Base-by-base conservation (phyloP, 441 rosid genomes). In the Breynia disticha region DNA sequence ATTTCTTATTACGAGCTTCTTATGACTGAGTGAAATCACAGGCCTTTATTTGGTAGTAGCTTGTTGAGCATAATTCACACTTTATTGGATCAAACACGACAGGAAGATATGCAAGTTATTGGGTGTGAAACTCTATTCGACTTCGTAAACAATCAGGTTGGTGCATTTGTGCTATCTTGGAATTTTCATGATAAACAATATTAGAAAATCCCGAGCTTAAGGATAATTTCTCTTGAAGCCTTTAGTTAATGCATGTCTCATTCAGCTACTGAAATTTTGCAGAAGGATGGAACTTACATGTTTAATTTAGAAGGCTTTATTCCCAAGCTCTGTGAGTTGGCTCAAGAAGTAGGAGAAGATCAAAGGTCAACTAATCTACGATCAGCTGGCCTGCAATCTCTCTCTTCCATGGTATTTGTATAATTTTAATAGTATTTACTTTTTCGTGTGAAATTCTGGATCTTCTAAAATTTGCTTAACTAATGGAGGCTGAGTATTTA, bases 121-220 rank as follows among this genome's bases (percentile, higher is more conserved):
- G 95, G 98, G 59, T 87, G 96, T 52, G 75, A 86, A 67, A 75
- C 86, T 67, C 87, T 87, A 54, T 87, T 83, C 60, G 83, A 82
- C 69, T 87, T 87, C 63, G 77, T 82, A 68, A 87, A 78, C 76
- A 87, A 80, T 67, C 98, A 87, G 96, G 95, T 91, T 56, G 53
- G 76, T 63, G 59, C 42, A 18, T 38, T 48, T 16, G 32, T 55
- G 20, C 19, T 38, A 9, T 56, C 62, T 57, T 39, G 45, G 52
- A 46, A 18, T 54, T 39, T 9, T 1, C 15, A 39, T 6, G 1
- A 2, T 39, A 10, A 39, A 39, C 19, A 53, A 21, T 18, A 15
- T 45, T 15, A 65, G 38, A 58, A 71, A 35, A 52, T 67, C 52
- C 63, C 55, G 47, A 55, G 45, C 60, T 57, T 57, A 64, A 50